Percentiles rank a stretch among this genome's conserved stretches.
phyloP scores from a whole-genome alignment of 202 grass and related monocot genomes.

The Panicum virgatum region DNA sequence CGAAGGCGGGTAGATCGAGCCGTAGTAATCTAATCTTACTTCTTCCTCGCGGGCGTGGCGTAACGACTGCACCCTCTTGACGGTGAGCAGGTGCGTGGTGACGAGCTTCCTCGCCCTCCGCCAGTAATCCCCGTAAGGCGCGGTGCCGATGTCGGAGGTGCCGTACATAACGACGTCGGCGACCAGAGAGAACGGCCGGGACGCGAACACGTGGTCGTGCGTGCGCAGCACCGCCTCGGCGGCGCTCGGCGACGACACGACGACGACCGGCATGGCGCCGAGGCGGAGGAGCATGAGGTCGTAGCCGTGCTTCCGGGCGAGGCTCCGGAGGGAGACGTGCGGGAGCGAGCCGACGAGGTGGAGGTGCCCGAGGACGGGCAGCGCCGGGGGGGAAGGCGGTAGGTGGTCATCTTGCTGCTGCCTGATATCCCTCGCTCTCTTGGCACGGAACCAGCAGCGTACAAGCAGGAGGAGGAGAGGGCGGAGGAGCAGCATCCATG shows the following conservation, averaged over 20 bases:
- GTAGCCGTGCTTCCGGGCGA: not conserved
- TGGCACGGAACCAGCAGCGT: not conserved
- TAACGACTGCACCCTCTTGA: constrained; percentile 24
- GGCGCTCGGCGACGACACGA: constrained; percentile 20
- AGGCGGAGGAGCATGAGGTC: constrained; percentile 41
- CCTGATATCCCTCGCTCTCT: not conserved
- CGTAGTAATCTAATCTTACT: not conserved
- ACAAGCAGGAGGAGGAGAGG: not conserved
- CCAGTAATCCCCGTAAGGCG: constrained; percentile 30
- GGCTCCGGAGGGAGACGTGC: not conserved
- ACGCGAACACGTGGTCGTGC: constrained; percentile 32
- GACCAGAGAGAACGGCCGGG: not conserved
- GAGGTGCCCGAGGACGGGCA: constrained; percentile 13
- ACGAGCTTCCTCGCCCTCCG: constrained; percentile 30
- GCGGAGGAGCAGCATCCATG: not conserved
- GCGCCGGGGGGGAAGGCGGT: constrained; percentile 5
- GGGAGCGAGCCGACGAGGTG: not conserved
- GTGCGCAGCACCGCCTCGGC: constrained; percentile 35
- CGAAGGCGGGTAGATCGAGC: not conserved
- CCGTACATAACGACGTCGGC: not conserved
- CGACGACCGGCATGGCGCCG: not conserved
- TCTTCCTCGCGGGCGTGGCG: constrained; percentile 31
- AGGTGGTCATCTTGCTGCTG: not conserved
- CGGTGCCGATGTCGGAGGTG: not conserved
- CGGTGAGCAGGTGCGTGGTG: constrained; percentile 38